Evolutionary conservation across 2,329 filamentous ascomycete genomes (phyloP), one percentile per base, ranked within the genome.

Genomic region (Myriosclerotinia curreyana): DNA sequence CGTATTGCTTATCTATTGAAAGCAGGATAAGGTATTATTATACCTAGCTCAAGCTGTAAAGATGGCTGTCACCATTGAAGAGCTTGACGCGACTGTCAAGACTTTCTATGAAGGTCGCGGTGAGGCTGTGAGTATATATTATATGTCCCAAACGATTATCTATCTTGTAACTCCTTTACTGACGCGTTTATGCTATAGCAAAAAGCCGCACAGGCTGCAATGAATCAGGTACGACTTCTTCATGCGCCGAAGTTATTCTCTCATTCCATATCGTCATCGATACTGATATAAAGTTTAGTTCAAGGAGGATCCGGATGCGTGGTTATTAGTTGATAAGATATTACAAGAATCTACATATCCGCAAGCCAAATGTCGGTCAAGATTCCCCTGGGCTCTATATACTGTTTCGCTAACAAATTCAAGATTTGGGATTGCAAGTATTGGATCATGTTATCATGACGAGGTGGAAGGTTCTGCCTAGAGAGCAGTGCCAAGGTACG

Each of bases 401-500:
- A 28, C 28, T 50, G 25, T 60, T 64, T 49, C 36, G 64, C 62
- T 71, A 65, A 72, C 69, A 66, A 66, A 70, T 66, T 69, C 72
- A 20, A 96, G 92, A 96, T 77, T 83, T 99, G 74, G 95, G 93
- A 62, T 83, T 99, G 70, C 95, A 99, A 79, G 93, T 99, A 70
- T 86, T 99, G 69, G 95, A 99, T 80, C 92, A 92, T 85, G 94
- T 99, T 70, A 98, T 99, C 76, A 91, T 94, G 87, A 99, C 95
- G 71, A 88, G 95, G 81, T 99, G 95, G 96, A 99, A 97, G 81
- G 92, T 98, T 66, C 81, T 99, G 68, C 95, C 95, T 61, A 87
- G 92, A 74, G 94, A 98, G 70, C 95, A 99, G 79, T 97, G 95
- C 78, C 88, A 95, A 83, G 92, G 92, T 90, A 77, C 65, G 25